Evolutionary conservation across 345 rosid species (phyloP), one percentile per base, ranked within the genome.

Genomic region (Noccaea caerulescens): DNA sequence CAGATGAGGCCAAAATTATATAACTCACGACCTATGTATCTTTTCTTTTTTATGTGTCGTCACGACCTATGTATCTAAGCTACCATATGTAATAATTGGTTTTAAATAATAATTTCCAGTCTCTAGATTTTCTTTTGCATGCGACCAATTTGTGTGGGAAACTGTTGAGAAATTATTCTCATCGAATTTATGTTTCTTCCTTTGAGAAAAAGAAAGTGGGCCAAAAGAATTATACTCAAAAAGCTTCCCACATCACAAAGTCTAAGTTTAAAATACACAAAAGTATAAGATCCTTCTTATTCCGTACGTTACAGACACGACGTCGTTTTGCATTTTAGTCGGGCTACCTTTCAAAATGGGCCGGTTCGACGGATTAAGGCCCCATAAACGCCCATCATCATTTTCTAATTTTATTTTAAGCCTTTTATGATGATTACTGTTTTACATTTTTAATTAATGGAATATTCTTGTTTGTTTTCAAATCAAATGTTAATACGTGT

Each of bases 51-150:
- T 54, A 4, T 68, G 36, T 68, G 69, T 68, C 58, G 79, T 68
- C 73, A 75, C 16, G 69, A 75, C 69, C 69, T 68, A 75, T 54
- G 79, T 56, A 32, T 75, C 74, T 36, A 61, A 53, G 79, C 78
- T 52, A 68, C 51, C 23, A 61, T 53, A 37, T 61, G 79, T 68
- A 75, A 68, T 61, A 75, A 75, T 68, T 68, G 68, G 64, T 61
- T 52, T 51, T 37, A 52, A 23, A 59, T 50, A 9, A 74, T 51
- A 18, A 11, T 23, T 72, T 71, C 14, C 42, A 70, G 11, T 25
- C 37, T 44, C 4, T 55, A 39, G 30, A 2, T 2, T 34, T 33
- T 59, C n/a, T 43, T 59, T 43, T 4, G 25, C 12, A 25, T 4
- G 25, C 12, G 36, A 59, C 42, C 13, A 41, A 36, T 61, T 36